A percentile compares a stretch with the other conserved stretches of the same genome.
Conservation (phyloP, 495 filamentous ascomycete genomes). For the Massariosphaeria phaeospora region DNA sequence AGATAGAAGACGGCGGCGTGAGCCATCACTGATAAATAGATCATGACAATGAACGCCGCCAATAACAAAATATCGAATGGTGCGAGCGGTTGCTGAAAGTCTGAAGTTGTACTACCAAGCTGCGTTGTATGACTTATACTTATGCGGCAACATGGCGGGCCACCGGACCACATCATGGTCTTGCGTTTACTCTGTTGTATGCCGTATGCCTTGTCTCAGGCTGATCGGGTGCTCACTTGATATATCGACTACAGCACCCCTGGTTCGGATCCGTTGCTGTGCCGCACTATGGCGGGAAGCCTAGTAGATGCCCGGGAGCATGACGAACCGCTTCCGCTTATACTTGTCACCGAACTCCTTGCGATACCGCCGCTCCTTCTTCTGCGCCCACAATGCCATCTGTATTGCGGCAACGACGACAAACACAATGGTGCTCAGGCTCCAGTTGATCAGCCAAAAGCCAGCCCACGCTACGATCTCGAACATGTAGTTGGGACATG, state of each 20-base stretch:
- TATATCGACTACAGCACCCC: background rate
- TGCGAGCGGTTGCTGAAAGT: background rate
- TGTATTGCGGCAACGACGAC: constrained; percentile 58
- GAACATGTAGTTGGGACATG: constrained; percentile 96
- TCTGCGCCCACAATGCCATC: constrained; percentile 83
- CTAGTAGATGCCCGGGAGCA: constrained; percentile 67
- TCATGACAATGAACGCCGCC: background rate
- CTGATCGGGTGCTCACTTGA: no score
- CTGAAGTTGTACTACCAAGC: no score
- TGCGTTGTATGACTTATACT: background rate
- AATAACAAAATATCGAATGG: background rate
- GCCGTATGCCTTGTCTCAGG: background rate
- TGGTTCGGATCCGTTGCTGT: background rate
- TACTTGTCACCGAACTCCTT: constrained; percentile 87
- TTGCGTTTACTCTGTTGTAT: background rate
- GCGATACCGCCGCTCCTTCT: constrained; percentile 87
- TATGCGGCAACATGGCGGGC: background rate
- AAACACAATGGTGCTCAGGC: constrained; percentile 70
- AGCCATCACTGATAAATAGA: no score
- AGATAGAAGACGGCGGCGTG: no score
- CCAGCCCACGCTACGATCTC: constrained; percentile 82
- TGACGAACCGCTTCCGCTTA: constrained; percentile 75
- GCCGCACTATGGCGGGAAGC: background rate
- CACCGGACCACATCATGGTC: background rate
- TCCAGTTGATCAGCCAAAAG: constrained; percentile 68